These are phyloP conservation scores for Solanum lycopersicoides DNA, from an alignment of 257 asterid genomes.

Conservation along the genomic window DNA sequence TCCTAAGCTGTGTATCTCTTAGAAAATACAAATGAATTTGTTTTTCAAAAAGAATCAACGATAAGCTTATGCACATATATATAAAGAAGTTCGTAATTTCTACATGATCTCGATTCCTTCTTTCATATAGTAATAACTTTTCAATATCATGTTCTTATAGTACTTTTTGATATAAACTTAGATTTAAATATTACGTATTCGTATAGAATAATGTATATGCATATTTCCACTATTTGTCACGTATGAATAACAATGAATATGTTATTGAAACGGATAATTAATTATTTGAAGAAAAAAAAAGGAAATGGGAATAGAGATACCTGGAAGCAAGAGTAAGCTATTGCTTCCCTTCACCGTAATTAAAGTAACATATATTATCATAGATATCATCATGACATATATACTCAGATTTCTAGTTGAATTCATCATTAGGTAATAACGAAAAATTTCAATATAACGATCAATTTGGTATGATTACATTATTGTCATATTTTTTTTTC, in stretches of 20 bases:
- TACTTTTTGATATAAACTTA: neutral
- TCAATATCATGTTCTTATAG: neutral
- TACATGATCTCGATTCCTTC: neutral
- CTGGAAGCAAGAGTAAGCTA: neutral
- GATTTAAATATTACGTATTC: neutral
- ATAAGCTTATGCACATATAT: neutral
- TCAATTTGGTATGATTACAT: neutral
- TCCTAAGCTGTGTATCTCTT: neutral
- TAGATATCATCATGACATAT: neutral
- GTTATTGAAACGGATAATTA: neutral
- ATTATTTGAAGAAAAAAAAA: neutral
- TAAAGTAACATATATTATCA: neutral
- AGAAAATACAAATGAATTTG: too few species aligned
- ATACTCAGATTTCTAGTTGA: neutral
- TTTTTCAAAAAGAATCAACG: neutral
- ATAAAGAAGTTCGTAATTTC: neutral
- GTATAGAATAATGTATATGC: neutral
- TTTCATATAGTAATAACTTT: neutral
- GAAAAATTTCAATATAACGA: too few species aligned
- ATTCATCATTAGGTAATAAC: neutral
- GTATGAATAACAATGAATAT: neutral
- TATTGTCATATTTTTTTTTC: too few species aligned
- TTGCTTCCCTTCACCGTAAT: neutral
- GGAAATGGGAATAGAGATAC: neutral
- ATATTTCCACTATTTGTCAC: neutral